phyloP scores from a whole-genome alignment of 1,139 yeast genomes.

The Casaregolazyma lundiana region DNA sequence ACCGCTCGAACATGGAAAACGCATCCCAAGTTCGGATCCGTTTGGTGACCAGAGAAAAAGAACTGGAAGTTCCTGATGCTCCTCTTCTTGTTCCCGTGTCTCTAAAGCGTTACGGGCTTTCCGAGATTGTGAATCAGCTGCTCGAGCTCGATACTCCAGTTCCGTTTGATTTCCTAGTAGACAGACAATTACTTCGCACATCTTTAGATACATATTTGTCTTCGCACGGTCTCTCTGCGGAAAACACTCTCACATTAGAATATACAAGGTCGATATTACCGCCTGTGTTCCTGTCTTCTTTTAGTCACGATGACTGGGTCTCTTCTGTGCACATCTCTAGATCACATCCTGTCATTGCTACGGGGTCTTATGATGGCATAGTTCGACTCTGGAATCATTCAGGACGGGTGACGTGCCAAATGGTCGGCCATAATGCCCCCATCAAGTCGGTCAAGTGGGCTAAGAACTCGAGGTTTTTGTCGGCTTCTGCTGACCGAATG shows the following conservation, averaged over 20 bases:
- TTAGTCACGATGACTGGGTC: conserved; percentile 93
- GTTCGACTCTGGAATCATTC: conserved; percentile 84
- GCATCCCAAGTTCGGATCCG: conserved; percentile 59
- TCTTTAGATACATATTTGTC: conserved; percentile 76
- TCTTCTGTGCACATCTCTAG: conserved; percentile 58
- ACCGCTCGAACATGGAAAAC: conserved; percentile 7
- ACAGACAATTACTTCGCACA: conserved; percentile 53
- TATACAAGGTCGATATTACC: conserved; percentile 92
- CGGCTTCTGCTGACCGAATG: conserved; percentile 87
- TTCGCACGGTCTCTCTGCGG: conserved; percentile 74
- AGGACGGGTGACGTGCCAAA: conserved; percentile 78
- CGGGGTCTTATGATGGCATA: conserved; percentile 93
- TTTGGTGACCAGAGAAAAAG: conserved; percentile 83
- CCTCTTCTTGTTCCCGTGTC: conserved; percentile 79
- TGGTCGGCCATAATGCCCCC: conserved; percentile 83
- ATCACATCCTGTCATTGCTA: conserved; percentile 47
- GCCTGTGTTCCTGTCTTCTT: conserved; percentile 85
- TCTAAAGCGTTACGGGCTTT: conserved; percentile 83
- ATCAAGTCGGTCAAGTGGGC: conserved; percentile 77
- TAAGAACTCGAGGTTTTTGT: conserved; percentile 55
- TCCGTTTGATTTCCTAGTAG: conserved; percentile 89
- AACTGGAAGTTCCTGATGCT: conserved; percentile 70
- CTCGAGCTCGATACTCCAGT: conserved; percentile 58
- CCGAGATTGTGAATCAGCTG: conserved; percentile 91
- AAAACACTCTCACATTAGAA: conserved; percentile 73